phyloP scores from a whole-genome alignment of 768 basidiomycete species.

The Tephrocybe sp. region DNA sequence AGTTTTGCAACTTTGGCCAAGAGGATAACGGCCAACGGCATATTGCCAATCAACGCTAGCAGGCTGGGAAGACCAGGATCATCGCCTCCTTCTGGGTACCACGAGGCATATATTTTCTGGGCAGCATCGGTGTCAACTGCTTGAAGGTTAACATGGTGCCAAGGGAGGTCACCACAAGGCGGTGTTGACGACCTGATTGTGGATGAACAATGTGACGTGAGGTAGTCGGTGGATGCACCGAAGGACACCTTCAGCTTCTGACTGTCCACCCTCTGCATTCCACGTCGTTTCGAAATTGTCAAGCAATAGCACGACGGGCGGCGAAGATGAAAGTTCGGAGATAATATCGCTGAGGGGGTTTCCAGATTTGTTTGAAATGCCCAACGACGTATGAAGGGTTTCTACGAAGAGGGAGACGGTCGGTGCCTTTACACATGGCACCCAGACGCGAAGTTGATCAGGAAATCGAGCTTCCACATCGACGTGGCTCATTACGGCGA shows the following conservation, averaged over 20 bases:
- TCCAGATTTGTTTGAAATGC: slow-evolving; percentile 16
- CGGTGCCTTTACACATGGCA: slow-evolving; percentile 31
- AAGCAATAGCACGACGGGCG: slow-evolving; percentile 30
- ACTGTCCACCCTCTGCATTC: slow-evolving; percentile 24
- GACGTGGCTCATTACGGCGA: slow-evolving; percentile 28
- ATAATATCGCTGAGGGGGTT: slow-evolving; percentile 21
- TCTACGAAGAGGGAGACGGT: slow-evolving; percentile 22
- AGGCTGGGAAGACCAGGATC: slow-evolving; percentile 22
- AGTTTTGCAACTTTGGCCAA: slow-evolving; percentile 24
- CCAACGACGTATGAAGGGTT: slow-evolving; percentile 20
- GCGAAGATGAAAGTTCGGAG: slow-evolving; percentile 20
- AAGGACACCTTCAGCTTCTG: slow-evolving; percentile 24
- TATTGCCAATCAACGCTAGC: slow-evolving; percentile 22
- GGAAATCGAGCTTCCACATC: slow-evolving; percentile 20
- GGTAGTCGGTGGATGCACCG: background rate
- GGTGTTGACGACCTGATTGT: slow-evolving; percentile 31
- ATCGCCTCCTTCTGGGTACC: slow-evolving; percentile 17
- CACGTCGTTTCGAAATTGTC: slow-evolving; percentile 43
- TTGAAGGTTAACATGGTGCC: slow-evolving; percentile 18
- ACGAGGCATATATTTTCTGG: slow-evolving; percentile 18
- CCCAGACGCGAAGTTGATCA: slow-evolving; percentile 24
- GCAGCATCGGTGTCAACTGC: slow-evolving; percentile 19
- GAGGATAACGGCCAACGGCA: slow-evolving; percentile 34
- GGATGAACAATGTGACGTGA: slow-evolving; percentile 28
- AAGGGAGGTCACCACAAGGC: slow-evolving; percentile 26